phyloP scores from a whole-genome alignment of 345 rosid genomes.

The Euphorbia pulcherrima region DNA sequence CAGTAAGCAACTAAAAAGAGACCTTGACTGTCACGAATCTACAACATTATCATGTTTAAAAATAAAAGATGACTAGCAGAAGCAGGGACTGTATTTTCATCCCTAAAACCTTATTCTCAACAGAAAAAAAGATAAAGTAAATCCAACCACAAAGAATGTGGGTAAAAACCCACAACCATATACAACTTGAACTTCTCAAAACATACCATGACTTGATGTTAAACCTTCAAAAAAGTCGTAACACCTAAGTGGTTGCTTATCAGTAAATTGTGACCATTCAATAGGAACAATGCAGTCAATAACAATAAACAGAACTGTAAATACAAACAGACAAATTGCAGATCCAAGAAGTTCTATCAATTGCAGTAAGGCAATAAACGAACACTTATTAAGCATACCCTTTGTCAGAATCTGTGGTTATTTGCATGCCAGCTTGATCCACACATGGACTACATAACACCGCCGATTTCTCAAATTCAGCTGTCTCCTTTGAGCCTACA shows the following conservation, averaged over 20 bases:
- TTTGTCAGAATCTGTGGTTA: constrained; percentile 25
- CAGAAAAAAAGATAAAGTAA: background rate
- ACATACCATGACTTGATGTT: background rate
- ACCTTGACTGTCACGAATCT: background rate
- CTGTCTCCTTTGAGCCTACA: constrained; percentile 40
- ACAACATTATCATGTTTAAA: background rate
- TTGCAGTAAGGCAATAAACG: background rate
- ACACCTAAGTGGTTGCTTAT: background rate
- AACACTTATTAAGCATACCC: constrained; percentile 27
- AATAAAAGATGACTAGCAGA: background rate
- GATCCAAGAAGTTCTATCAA: background rate
- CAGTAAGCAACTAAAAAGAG: background rate
- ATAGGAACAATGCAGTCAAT: background rate
- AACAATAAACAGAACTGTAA: background rate
- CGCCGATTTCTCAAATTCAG: constrained; percentile 30
- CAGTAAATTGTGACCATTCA: background rate
- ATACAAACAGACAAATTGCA: background rate
- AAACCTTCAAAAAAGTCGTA: background rate
- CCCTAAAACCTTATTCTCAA: background rate
- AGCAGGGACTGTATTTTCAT: background rate
- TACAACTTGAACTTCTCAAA: background rate
- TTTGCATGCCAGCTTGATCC: constrained; percentile 31
- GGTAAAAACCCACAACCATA: background rate
- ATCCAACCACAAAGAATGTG: background rate
- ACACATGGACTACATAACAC: constrained; percentile 56